phyloP scores from a whole-genome alignment of 148 eudicot species.

The Linanthus parryae region DNA sequence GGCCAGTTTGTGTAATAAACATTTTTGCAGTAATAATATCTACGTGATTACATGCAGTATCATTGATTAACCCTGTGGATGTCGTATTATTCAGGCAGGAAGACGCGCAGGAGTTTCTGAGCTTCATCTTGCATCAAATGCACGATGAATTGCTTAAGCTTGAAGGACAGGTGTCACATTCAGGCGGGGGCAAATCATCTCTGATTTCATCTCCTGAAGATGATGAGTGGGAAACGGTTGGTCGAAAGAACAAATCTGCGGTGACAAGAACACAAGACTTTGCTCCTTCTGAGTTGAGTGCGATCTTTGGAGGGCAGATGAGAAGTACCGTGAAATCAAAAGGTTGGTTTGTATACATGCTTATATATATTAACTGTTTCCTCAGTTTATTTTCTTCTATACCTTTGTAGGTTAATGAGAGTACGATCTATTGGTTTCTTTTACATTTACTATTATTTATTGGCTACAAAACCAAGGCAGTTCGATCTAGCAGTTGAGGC shows the following conservation, averaged over 20 bases:
- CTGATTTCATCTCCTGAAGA: slow-evolving; percentile 67
- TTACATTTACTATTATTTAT: too few relatives aligned
- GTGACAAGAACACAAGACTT: slow-evolving; percentile 51
- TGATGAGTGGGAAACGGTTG: slow-evolving; percentile 82
- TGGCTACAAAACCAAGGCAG: too few relatives aligned
- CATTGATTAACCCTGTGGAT: too few relatives aligned
- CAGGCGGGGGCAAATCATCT: slow-evolving; percentile 38
- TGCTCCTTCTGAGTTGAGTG: slow-evolving; percentile 40
- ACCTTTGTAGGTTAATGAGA: too few relatives aligned
- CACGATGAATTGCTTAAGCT: slow-evolving; percentile 94
- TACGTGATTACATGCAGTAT: too few relatives aligned
- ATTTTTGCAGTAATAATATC: too few relatives aligned
- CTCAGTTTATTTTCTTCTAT: too few relatives aligned
- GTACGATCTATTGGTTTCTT: too few relatives aligned
- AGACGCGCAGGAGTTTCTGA: slow-evolving; percentile 96
- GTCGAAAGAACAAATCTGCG: slow-evolving; percentile 46
- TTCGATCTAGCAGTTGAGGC: too few relatives aligned
- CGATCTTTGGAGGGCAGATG: slow-evolving; percentile 47
- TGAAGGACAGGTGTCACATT: slow-evolving; percentile 46
- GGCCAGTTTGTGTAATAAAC: neutral
- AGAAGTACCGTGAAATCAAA: slow-evolving; percentile 51
- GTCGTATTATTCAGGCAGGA: slow-evolving; percentile 96
- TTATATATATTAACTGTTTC: too few relatives aligned
- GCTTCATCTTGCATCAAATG: slow-evolving; percentile 90
- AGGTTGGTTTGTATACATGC: slow-evolving; percentile 28